A percentile compares a stretch with the other conserved stretches of the same genome.
phyloP scores from a whole-genome alignment of 164 flowering plant species.

The Vitis amurensis region DNA sequence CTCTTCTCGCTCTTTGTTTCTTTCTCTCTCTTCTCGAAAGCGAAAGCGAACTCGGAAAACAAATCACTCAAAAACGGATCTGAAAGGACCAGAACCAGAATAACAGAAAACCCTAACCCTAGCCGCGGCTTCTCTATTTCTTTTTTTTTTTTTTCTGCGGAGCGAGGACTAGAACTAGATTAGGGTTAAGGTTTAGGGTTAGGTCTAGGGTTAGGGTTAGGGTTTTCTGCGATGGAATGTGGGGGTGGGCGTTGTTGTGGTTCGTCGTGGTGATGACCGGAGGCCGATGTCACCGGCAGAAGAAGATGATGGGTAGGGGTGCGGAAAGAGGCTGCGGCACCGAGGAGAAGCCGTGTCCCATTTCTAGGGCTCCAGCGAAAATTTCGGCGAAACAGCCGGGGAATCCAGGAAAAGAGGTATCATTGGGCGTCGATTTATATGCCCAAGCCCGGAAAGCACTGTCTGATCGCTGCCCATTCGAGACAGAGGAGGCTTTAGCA shows the following conservation, averaged over 20 bases:
- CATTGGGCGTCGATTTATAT: constrained; percentile 41
- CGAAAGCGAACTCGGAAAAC: too few relatives aligned
- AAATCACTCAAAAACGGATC: constrained; percentile 30
- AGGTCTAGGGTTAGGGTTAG: constrained; percentile 27
- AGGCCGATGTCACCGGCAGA: constrained; percentile 52
- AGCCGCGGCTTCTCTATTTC: constrained; percentile 19
- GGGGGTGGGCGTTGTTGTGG: constrained; percentile 20
- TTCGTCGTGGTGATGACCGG: constrained; percentile 40
- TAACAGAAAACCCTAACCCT: constrained; percentile 41
- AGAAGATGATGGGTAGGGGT: constrained; percentile 71
- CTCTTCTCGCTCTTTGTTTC: constrained; percentile 1
- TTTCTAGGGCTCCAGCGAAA: constrained; percentile 24
- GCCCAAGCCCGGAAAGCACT: constrained; percentile 75
- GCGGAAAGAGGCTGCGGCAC: constrained; percentile 58
- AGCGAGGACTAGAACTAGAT: background rate
- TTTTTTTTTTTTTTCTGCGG: background rate
- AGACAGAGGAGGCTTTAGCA: constrained; percentile 45
- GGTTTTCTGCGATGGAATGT: constrained; percentile 39
- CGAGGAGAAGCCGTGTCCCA: constrained; percentile 41
- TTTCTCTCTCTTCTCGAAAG: background rate
- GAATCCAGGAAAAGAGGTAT: background rate
- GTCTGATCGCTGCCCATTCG: constrained; percentile 69
- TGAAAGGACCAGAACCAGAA: constrained; percentile 18
- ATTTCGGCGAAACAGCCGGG: constrained; percentile 13
- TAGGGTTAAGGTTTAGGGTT: constrained; percentile 9